Percentiles rank a stretch among this genome's conserved stretches.
Conservation (phyloP, 768 basidiomycete species). For the Rhizopogon sp. region DNA sequence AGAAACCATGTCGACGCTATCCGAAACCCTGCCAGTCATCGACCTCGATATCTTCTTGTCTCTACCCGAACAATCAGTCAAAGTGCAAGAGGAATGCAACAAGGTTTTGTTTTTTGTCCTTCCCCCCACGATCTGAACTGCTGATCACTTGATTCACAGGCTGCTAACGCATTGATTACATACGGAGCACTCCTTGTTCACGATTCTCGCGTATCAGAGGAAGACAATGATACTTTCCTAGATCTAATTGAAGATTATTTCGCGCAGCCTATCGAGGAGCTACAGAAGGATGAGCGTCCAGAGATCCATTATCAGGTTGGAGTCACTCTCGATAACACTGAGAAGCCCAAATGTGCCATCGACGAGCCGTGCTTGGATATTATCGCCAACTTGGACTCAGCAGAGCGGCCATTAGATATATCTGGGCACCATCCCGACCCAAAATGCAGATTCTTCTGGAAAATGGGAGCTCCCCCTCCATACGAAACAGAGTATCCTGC, state of each 20-base stretch:
- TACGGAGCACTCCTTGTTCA: constrained; percentile 85
- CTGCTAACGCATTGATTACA: constrained; percentile 73
- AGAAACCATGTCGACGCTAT: constrained; percentile 38
- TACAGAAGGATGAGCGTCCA: constrained; percentile 77
- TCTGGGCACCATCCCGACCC: constrained; percentile 80
- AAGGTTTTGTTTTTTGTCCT: constrained; percentile 37
- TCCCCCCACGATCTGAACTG: constrained; percentile 1
- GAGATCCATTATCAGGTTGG: constrained; percentile 91
- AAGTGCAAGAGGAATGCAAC: constrained; percentile 54
- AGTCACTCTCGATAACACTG: constrained; percentile 94
- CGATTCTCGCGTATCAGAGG: constrained; percentile 80
- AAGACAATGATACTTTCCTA: constrained; percentile 78
- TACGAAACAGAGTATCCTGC: constrained; percentile 75
- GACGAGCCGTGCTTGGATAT: constrained; percentile 79
- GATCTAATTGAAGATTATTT: constrained; percentile 96
- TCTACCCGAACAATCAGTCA: constrained; percentile 37
- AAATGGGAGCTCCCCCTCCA: constrained; percentile 69
- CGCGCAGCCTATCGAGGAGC: constrained; percentile 52
- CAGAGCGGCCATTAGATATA: constrained; percentile 84
- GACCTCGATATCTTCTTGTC: constrained; percentile 71
- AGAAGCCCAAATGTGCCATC: constrained; percentile 83
- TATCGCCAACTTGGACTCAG: constrained; percentile 69
- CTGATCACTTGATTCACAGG: constrained; percentile 35
- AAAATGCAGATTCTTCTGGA: constrained; percentile 94
- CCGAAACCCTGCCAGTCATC: constrained; percentile 60